Conservation (phyloP, 2,329 filamentous ascomycete species). For the Ophiostoma himal-ulmi region DNA sequence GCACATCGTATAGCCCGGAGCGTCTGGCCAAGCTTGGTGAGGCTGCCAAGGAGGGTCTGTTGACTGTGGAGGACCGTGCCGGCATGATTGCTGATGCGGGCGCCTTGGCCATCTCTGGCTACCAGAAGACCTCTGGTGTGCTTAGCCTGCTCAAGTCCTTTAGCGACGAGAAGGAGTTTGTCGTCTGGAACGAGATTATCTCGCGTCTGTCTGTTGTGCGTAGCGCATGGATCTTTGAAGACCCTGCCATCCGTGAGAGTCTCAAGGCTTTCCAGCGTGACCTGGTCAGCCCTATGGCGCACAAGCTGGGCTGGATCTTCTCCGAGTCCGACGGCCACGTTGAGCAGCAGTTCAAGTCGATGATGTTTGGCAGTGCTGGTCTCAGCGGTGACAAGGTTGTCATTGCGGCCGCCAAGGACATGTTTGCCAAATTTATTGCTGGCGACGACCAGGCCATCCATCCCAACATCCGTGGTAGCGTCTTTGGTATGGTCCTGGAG, state of each 20-base stretch:
- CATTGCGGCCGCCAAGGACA: slow-evolving; percentile 74
- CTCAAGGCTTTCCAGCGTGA: slow-evolving; percentile 78
- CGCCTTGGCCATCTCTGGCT: slow-evolving; percentile 80
- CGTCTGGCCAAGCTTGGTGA: slow-evolving; percentile 81
- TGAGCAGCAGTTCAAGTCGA: slow-evolving; percentile 87
- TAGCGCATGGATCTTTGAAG: slow-evolving; percentile 83
- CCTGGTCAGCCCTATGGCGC: slow-evolving; percentile 71
- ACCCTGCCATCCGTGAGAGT: slow-evolving; percentile 63
- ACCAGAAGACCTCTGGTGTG: slow-evolving; percentile 87
- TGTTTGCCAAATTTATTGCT: slow-evolving; percentile 77
- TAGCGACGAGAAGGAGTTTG: slow-evolving; percentile 76
- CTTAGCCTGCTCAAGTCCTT: slow-evolving; percentile 82
- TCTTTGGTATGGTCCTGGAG: slow-evolving; percentile 78
- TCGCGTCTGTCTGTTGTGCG: slow-evolving; percentile 72
- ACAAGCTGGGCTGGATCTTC: slow-evolving; percentile 85
- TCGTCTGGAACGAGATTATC: slow-evolving; percentile 92
- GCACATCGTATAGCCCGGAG: slow-evolving; percentile 79
- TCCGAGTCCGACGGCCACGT: slow-evolving; percentile 79
- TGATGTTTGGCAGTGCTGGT: slow-evolving; percentile 82
- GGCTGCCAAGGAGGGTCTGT: slow-evolving; percentile 71
- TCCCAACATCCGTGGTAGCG: slow-evolving; percentile 81
- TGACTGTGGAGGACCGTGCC: slow-evolving; percentile 84
- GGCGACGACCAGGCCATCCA: slow-evolving; percentile 80
- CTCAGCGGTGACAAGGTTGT: slow-evolving; percentile 72
- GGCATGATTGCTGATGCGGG: slow-evolving; percentile 94